Evolutionary conservation across 1,284 basidiomycete species (phyloP), one percentile per base, ranked within the genome.

Genomic region (Cutaneotrichosporon mucoides): DNA sequence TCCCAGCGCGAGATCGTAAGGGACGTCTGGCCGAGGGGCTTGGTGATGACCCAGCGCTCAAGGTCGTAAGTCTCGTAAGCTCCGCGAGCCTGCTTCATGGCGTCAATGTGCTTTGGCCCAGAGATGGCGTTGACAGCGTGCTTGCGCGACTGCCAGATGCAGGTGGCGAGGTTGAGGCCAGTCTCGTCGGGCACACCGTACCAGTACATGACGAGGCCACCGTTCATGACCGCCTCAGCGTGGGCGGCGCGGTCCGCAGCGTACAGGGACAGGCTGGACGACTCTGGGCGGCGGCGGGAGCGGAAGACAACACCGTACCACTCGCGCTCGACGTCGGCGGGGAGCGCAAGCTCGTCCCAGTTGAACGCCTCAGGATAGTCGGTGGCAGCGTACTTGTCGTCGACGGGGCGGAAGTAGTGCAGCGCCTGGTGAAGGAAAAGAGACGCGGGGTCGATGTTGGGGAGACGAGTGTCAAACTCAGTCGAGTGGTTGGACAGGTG

Each of bases 221-320:
- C 91, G 64, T 89, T 90, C 41, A 81, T 81, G 34, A 95, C 84
- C 0, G 92, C 92, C 76, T 96, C 92, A 78, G 92, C 89, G 72
- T 95, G 92, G 1, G 92, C 92, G 50, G 83, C 80, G 66, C 83
- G 83, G 75, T 96, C 92, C 6, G 90, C 90, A 56, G 87, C 85
- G 76, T 94, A 93, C 4, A 96, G 82, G 0, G 85, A 88, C 10
- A 71, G 51, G 40, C 55, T 60, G 55, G 59, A 61, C 8, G 65
- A 67, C 37, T 68, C 69, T n/a, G 71, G 67, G 76, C 85, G 86
- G 40, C 92, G 82, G 66, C 84, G 84, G 62, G 88, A 90, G n/a
- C 90, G 82, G 76, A 95, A 95, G 10, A 86, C 90, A 16, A 95
- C 92, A 60, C 86, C 87, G 73, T 93, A 95, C 90, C 90, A 92